Evolutionary conservation across 1,284 basidiomycete species (phyloP).

Genomic region (Ganoderma boninense): DNA sequence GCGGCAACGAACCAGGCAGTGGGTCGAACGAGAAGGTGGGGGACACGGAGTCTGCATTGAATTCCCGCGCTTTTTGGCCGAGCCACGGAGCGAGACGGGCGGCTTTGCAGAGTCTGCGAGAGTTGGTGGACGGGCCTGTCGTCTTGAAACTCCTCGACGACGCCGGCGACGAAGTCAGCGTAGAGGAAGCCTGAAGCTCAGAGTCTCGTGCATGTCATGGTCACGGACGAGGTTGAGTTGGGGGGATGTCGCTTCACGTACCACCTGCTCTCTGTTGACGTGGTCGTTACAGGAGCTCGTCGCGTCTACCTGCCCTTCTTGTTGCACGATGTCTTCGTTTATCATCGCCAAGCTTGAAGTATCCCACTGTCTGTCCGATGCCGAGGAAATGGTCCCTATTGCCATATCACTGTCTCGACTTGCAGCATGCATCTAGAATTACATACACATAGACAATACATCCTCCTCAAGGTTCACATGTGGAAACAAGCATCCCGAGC

Average conservation of each 20-base stretch:
- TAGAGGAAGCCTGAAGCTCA: neutral
- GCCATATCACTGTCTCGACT: too few species aligned
- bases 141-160: neutral
- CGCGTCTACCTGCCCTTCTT: neutral
- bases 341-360: too few species aligned
- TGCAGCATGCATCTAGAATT: too few species aligned
- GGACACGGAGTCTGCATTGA: neutral
- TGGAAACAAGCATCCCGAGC: too few species aligned
- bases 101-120: neutral
- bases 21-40: neutral
- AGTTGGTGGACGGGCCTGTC: neutral
- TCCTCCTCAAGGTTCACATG: too few species aligned
- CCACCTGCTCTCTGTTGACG: neutral
- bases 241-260: neutral
- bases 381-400: too few species aligned
- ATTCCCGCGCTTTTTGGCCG: neutral
- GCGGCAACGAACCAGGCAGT: too few species aligned
- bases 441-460: too few species aligned
- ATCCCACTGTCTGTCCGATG: too few species aligned
- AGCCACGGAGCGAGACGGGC: neutral
- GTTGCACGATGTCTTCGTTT: neutral
- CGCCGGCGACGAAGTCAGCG: neutral
- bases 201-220: too few species aligned
- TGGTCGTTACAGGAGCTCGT: neutral
- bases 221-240: neutral